phyloP scores from a whole-genome alignment of 352 stramenopile species.

The Globisporangium okanoganense region DNA sequence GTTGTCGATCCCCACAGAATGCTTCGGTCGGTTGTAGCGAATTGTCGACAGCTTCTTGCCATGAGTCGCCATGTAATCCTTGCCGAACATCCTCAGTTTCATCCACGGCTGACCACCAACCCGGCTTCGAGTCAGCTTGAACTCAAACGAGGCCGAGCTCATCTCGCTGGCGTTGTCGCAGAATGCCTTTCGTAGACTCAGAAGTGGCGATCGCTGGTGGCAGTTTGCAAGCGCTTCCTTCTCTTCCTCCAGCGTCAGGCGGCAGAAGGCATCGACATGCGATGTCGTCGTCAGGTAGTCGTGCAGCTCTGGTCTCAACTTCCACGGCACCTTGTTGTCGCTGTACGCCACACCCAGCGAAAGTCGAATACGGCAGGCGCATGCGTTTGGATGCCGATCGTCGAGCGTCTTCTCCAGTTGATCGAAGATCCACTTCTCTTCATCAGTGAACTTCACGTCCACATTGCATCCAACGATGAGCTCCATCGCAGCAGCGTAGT shows the following conservation, averaged over 20 bases:
- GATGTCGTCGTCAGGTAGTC: conserved; percentile 89
- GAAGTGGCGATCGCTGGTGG: conserved; percentile 61
- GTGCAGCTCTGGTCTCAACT: conserved; percentile 67
- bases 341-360: conserved; percentile 88
- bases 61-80: conserved; percentile 67
- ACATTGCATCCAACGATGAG: conserved; percentile 96
- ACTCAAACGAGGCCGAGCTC: conserved; percentile 32
- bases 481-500: conserved; percentile 95
- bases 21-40: conserved; percentile 79
- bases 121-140: conserved; percentile 63
- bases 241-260: conserved; percentile 94
- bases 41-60: conserved; percentile 80
- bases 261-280: conserved; percentile 92
- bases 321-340: conserved; percentile 90
- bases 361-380: conserved; percentile 92
- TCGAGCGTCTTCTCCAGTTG: conserved; percentile 94
- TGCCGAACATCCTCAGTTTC: conserved; percentile 76
- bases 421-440: conserved; percentile 97
- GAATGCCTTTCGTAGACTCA: conserved; percentile 63
- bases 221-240: conserved; percentile 83
- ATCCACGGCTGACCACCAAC: conserved; percentile 84
- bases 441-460: conserved; percentile 93
- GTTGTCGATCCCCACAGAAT: conserved; percentile 42
- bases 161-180: conserved; percentile 47
- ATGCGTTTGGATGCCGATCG: conserved; percentile 94